A percentile compares a stretch with the other conserved stretches of the same genome.
Evolutionary conservation across 2,329 filamentous ascomycete species (phyloP).

Genomic region (Penicillium sp.): DNA sequence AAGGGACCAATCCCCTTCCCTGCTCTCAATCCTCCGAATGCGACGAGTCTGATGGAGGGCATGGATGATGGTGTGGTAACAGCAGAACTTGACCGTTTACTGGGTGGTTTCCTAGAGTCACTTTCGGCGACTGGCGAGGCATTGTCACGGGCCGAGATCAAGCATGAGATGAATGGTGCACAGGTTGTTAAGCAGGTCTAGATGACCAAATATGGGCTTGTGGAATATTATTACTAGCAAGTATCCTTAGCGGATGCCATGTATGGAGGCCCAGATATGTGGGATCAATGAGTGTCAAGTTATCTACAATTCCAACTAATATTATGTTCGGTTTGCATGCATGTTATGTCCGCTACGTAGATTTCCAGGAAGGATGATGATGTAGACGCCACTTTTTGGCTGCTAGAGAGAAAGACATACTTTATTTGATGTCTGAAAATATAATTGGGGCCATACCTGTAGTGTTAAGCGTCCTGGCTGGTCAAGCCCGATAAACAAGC

Average conservation of each 20-base stretch:
- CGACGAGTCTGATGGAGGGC: constrained; percentile 39
- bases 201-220: not conserved
- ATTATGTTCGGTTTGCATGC: not conserved
- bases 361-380: too few relatives aligned
- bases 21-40: constrained; percentile 37
- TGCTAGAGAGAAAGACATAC: not conserved
- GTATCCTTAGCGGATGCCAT: not conserved
- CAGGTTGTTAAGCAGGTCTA: constrained; percentile 16
- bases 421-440: not conserved
- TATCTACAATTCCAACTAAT: not conserved
- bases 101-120: constrained; percentile 41
- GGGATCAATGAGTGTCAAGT: not conserved
- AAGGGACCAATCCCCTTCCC: constrained; percentile 36
- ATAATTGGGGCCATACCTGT: not conserved
- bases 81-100: constrained; percentile 42
- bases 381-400: not conserved
- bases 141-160: constrained; percentile 17
- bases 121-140: constrained; percentile 40
- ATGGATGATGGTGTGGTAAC: constrained; percentile 38
- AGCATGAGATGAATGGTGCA: constrained; percentile 13
- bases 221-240: not conserved
- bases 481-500: not conserved
- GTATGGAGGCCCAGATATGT: not conserved
- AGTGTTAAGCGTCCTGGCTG: not conserved
- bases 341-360: not conserved